Base-by-base conservation (phyloP, 208 protist genomes). In the Borovskyia barvae region DNA sequence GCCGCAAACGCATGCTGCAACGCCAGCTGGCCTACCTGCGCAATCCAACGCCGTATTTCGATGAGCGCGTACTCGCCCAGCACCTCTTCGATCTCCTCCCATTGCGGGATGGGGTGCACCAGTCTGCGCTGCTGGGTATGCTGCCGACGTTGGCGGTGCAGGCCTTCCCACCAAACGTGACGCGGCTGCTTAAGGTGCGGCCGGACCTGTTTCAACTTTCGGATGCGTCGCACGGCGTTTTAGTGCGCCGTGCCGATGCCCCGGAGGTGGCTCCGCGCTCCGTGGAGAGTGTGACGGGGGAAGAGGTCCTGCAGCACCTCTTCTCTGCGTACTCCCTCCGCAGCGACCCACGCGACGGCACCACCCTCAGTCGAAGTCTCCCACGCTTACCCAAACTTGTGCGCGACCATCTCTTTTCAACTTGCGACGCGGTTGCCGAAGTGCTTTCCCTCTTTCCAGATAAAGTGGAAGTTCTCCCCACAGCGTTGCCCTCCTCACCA, bases 81-180 rank as follows among this genome's bases (percentile, higher is more conserved):
- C 70, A 80, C 32, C 29, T 94, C 20, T 77, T 94, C n/a, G 87
- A 94, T 57, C 37, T 75, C 6, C 70, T 94, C 25, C 87, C 87
- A 1, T 35, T 68, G 33, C 51, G 59, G 15, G 72, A 60, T 14
- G 63, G 60, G 20, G 62, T 73, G 69, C 48, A 40, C 20, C 22
- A 47, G 69, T 22, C 72, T 50, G 46, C 72, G 33, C 62, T 81
- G 57, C 43, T 57, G 14, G 28, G 66, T 5, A 30, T 51, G 42
- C 52, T 72, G 30, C 66, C 57, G 7, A 32, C 55, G 53, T 22
- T 56, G 30, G 64, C 64, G 41, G 64, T 71, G 47, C 49, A 43
- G 26, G 64, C 64, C 15, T 64, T 71, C 24, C 64, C 64, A 5
- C 55, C 24, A n/a, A 71, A 71, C 45, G 55, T 71, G 22, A 58